Conservation (phyloP, 2,329 filamentous ascomycete genomes). For the Claviceps sp. region DNA sequence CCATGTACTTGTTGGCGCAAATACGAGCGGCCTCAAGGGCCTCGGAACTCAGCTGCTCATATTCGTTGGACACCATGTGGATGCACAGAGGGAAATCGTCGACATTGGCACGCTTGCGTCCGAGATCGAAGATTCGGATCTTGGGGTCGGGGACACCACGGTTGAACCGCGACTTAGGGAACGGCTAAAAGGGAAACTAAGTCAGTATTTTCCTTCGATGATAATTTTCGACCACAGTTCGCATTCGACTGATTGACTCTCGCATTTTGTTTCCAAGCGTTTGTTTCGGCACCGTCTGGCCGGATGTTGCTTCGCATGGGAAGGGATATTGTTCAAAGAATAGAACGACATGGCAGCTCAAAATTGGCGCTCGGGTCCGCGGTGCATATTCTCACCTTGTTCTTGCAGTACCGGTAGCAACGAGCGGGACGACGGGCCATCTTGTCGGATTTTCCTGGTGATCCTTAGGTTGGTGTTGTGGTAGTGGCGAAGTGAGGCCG, state of each 20-base stretch:
- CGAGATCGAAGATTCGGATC: constrained; percentile 97
- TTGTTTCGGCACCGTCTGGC: not conserved
- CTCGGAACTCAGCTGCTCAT: constrained; percentile 99
- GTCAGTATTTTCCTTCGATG: not conserved
- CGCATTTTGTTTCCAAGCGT: not conserved
- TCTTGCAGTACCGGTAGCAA: constrained; percentile 99
- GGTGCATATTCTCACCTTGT: constrained; percentile 63
- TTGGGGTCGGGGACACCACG: constrained; percentile 83
- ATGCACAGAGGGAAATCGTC: constrained; percentile 99
- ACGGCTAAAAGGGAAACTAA: constrained; percentile 46
- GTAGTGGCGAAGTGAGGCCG: constrained; percentile 19
- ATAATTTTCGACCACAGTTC: not conserved
- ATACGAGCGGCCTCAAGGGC: constrained; percentile 99
- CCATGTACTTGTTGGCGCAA: constrained; percentile 97
- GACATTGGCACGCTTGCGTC: constrained; percentile 95
- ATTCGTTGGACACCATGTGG: constrained; percentile 99
- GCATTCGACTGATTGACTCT: not conserved
- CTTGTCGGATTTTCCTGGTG: constrained; percentile 51
- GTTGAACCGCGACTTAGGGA: constrained; percentile 99
- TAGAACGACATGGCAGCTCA: not conserved
- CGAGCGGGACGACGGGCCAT: constrained; percentile 99
- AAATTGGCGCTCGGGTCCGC: constrained; percentile 3
- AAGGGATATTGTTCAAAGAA: not conserved
- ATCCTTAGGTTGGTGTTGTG: constrained; percentile 22
- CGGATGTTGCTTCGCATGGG: not conserved